Evolutionary conservation across 768 basidiomycete species (phyloP).

Genomic region (Leccinum obscurum): DNA sequence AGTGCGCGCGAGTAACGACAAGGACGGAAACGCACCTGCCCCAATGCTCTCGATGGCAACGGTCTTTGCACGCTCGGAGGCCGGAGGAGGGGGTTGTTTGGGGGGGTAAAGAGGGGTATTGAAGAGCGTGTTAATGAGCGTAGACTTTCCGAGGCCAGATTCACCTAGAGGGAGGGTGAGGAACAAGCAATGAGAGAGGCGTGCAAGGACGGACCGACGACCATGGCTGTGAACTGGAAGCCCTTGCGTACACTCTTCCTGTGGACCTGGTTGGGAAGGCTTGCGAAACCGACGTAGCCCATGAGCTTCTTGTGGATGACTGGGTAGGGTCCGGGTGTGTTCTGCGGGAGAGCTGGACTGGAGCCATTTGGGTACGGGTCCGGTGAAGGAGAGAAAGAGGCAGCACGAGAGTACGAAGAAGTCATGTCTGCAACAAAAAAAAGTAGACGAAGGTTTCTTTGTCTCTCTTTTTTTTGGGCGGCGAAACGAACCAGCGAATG

Average conservation of each 20-base stretch:
- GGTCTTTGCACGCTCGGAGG: constrained; percentile 85
- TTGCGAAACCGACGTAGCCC: constrained; percentile 96
- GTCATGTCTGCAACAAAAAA: constrained; percentile 52
- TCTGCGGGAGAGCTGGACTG: constrained; percentile 54
- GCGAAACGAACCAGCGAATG: constrained; percentile 36
- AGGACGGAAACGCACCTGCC: constrained; percentile 61
- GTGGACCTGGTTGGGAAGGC: constrained; percentile 99
- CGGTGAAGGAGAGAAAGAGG: constrained; percentile 52
- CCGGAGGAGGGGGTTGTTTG: constrained; percentile 81
- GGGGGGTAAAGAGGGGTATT: constrained; percentile 93
- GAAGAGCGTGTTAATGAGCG: constrained; percentile 98
- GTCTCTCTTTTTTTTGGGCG: constrained; percentile 49
- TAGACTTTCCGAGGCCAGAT: constrained; percentile 98
- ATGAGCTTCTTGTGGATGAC: constrained; percentile 87
- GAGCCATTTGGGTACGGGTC: constrained; percentile 66
- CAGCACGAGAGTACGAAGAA: constrained; percentile 67
- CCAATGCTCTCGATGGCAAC: constrained; percentile 98
- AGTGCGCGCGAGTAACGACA: not conserved
- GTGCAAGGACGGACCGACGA: constrained; percentile 76
- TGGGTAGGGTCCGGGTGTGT: constrained; percentile 33
- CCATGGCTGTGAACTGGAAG: constrained; percentile 99
- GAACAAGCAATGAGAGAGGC: not conserved
- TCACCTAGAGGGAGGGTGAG: constrained; percentile 61
- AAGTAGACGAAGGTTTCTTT: constrained; percentile 37
- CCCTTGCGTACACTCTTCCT: constrained; percentile 97